A percentile compares a stretch with the other conserved stretches of the same genome.
phyloP scores from a whole-genome alignment of 371 early-diverging fungal genomes.

The Haplosporangium sp. region DNA sequence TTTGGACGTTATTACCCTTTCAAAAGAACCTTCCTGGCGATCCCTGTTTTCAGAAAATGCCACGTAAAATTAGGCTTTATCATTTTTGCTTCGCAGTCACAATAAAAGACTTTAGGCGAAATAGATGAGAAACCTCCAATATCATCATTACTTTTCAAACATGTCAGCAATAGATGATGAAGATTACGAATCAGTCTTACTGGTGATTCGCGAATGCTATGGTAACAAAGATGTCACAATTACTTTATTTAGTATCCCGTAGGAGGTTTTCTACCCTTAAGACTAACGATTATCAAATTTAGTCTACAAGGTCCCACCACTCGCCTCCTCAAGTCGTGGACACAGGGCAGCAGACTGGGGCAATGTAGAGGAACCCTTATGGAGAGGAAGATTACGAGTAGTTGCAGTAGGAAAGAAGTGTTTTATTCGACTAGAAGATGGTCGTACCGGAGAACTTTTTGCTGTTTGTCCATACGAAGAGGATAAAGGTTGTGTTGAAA shows the following conservation, averaged over 20 bases:
- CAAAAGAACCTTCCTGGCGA: too few relatives aligned
- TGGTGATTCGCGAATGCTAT: conserved; percentile 85
- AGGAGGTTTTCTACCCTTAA: too few relatives aligned
- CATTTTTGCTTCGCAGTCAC: too few relatives aligned
- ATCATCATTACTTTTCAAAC: not conserved
- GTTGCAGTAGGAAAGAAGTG: conserved; percentile 77
- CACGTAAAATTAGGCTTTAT: too few relatives aligned
- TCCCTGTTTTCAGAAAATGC: too few relatives aligned
- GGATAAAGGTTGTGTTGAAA: conserved; percentile 81
- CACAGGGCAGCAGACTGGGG: conserved; percentile 89
- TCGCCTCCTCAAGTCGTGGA: conserved; percentile 74
- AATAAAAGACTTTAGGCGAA: too few relatives aligned
- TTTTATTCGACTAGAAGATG: conserved; percentile 85
- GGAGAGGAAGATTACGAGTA: conserved; percentile 88
- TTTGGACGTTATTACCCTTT: too few relatives aligned
- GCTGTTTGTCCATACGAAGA: conserved; percentile 85
- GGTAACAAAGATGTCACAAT: conserved; percentile 57
- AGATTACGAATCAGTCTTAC: conserved; percentile 83
- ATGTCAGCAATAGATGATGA: conserved; percentile 57
- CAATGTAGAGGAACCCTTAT: conserved; percentile 80
- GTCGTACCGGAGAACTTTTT: conserved; percentile 86
- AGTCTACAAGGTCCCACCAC: conserved; percentile 88
- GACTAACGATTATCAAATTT: not conserved
- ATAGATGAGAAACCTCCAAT: not conserved
- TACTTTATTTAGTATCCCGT: too few relatives aligned